Conservation (phyloP, 2,329 filamentous ascomycete species). For the Penicillium psychrosexuale region DNA sequence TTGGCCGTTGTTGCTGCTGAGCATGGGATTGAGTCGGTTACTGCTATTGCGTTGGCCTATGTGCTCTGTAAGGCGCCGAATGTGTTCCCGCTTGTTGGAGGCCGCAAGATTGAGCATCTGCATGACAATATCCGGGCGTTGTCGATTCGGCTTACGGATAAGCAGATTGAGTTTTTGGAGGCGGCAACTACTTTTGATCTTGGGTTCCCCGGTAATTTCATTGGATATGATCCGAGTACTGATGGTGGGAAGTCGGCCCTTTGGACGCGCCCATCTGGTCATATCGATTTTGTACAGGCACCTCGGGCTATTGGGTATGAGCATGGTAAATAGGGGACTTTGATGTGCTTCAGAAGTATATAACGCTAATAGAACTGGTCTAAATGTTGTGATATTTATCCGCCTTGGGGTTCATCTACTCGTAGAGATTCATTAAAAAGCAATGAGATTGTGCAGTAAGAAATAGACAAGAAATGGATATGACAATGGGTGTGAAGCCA, state of each 20-base stretch:
- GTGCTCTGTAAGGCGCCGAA: conserved; percentile 70
- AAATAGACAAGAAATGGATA: neutral
- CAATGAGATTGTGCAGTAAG: neutral
- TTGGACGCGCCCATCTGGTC: conserved; percentile 10
- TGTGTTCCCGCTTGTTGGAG: conserved; percentile 71
- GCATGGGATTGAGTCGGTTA: conserved; percentile 56
- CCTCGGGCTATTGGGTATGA: conserved; percentile 22
- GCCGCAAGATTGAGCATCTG: conserved; percentile 66
- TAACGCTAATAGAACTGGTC: neutral
- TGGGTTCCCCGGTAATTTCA: conserved; percentile 65
- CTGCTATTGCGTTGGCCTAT: conserved; percentile 67
- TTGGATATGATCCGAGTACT: conserved; percentile 36
- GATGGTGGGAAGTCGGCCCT: conserved; percentile 17
- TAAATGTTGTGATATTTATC: neutral
- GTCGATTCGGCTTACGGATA: conserved; percentile 48
- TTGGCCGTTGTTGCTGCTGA: conserved; percentile 60
- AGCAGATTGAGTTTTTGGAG: conserved; percentile 67
- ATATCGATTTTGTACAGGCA: conserved; percentile 21
- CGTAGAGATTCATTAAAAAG: neutral
- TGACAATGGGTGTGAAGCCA: conserved; percentile 1
- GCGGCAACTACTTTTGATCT: conserved; percentile 58
- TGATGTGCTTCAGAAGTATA: neutral
- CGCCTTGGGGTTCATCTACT: neutral
- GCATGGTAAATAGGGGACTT: conserved; percentile 1
- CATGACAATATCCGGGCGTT: conserved; percentile 29